Evolutionary conservation across 2,329 filamentous ascomycete species (phyloP), one percentile per base, ranked within the genome.

Genomic region (Fusarium citri): DNA sequence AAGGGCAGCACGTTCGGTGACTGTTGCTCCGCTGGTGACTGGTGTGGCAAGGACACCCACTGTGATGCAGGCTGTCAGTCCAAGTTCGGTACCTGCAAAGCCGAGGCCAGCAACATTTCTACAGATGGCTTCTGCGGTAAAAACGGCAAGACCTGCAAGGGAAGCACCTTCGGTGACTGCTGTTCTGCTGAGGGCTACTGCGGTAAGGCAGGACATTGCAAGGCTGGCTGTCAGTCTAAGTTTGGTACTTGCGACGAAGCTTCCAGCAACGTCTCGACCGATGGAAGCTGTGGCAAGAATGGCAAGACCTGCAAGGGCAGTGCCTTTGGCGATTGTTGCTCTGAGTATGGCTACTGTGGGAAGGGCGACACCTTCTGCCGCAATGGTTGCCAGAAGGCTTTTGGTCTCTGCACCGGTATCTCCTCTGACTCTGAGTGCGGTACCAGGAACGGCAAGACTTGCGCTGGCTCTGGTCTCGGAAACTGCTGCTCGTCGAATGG

Each of bases 261-360:
- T 0, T n/a, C 42, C 1, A 10, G 23, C 9, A 54, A 23, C 5
- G 16, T 60, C 6, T 64, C 60, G 2, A 64, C 49, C 6, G 56
- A 64, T 12, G 56, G 60, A 23, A 28, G 5, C 23, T 64, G 61
- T 22, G 60, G 56, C 10, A 64, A 61, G 25, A 64, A 64, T 5
- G 57, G 61, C 8, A 64, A 64, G 40, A 64, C 26, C 28, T 64
- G 50, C 6, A 64, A 64, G n/a, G 61, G 57, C 0, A 64, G 60
- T 5, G 2, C 3, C 1, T 62, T 7, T 5, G 60, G 60, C 2
- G 60, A 64, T 9, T 62, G 60, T 9, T 64, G 60, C 15, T 64
- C 57, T 3, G 9, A 46, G 18, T 8, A 62, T 8, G 57, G 60
- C 10, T 55, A 45, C 15, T 62, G 60, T 26, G 60, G 60, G 6